These are phyloP conservation scores for Cyclocybe cylindracea DNA, from an alignment of 768 basidiomycete genomes.

Conservation along the genomic window DNA sequence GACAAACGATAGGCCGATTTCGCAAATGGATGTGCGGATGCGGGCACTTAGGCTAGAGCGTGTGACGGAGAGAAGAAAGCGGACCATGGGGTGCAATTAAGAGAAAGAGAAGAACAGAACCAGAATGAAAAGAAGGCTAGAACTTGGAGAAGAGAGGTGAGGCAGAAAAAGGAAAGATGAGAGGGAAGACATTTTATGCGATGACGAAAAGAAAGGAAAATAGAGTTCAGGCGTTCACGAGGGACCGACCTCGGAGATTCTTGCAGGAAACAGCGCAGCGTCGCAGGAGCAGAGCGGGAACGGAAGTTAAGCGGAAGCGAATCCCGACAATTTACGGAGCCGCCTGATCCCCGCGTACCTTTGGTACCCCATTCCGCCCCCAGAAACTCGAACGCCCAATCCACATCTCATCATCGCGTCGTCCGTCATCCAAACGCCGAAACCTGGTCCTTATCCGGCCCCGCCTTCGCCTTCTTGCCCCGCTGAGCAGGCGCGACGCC, in stretches of 20 bases:
- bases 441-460: constrained; percentile 16
- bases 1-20: neutral
- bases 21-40: neutral
- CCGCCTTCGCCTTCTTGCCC: constrained; percentile 19
- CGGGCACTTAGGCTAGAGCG: neutral
- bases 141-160: neutral
- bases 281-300: too few relatives aligned
- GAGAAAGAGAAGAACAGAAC: neutral
- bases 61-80: neutral
- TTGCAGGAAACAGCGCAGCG: too few relatives aligned
- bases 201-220: neutral
- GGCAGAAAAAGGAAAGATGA: neutral
- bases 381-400: neutral
- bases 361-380: neutral
- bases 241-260: neutral
- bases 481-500: constrained; percentile 20
- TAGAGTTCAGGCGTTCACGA: neutral
- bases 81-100: neutral
- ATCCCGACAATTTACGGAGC: too few relatives aligned
- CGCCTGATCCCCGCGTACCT: neutral
- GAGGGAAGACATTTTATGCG: neutral
- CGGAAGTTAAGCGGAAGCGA: too few relatives aligned
- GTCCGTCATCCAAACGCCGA: constrained; percentile 11
- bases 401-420: constrained; percentile 3
- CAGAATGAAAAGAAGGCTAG: neutral